Evolutionary conservation across 306 rosid species (phyloP).

Genomic region (Geum urbanum): DNA sequence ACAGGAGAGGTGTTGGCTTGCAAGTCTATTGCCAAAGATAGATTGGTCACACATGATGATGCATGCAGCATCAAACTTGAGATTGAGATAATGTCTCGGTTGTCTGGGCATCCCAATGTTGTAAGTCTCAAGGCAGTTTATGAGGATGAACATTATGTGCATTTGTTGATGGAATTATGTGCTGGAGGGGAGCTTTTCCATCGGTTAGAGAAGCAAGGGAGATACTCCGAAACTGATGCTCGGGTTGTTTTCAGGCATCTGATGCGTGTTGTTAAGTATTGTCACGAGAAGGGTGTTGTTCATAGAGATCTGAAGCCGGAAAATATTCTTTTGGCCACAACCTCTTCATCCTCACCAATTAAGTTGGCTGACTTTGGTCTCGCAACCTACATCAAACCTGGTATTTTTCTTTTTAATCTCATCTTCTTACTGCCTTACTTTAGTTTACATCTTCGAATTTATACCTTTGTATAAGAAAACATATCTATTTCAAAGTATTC

Average conservation of each 20-base stretch:
- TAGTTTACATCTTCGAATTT: neutral
- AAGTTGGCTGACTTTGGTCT: slow-evolving; percentile 87
- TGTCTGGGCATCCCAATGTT: slow-evolving; percentile 75
- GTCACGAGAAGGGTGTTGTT: slow-evolving; percentile 74
- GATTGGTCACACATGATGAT: slow-evolving; percentile 65
- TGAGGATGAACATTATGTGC: slow-evolving; percentile 72
- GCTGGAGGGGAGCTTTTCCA: slow-evolving; percentile 89
- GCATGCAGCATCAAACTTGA: slow-evolving; percentile 68
- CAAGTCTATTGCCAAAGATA: slow-evolving; percentile 77
- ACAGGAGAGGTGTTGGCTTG: slow-evolving; percentile 77
- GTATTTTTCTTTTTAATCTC: slow-evolving; percentile 29
- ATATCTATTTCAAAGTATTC: slow-evolving; percentile 12
- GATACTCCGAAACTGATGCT: slow-evolving; percentile 65
- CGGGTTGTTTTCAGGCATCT: slow-evolving; percentile 66
- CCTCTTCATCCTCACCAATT: slow-evolving; percentile 62
- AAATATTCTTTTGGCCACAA: slow-evolving; percentile 72
- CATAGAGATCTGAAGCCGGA: slow-evolving; percentile 83
- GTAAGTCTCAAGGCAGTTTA: slow-evolving; percentile 83
- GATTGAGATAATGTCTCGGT: slow-evolving; percentile 72
- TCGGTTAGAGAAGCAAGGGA: slow-evolving; percentile 65
- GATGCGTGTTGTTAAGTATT: slow-evolving; percentile 74
- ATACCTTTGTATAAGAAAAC: neutral
- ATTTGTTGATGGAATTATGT: slow-evolving; percentile 82
- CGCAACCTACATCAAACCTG: slow-evolving; percentile 78
- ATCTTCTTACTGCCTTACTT: slow-evolving; percentile 9